These are phyloP conservation scores for Meripilus lineatus DNA, from an alignment of 1,284 basidiomycete species.

Conservation along the genomic window DNA sequence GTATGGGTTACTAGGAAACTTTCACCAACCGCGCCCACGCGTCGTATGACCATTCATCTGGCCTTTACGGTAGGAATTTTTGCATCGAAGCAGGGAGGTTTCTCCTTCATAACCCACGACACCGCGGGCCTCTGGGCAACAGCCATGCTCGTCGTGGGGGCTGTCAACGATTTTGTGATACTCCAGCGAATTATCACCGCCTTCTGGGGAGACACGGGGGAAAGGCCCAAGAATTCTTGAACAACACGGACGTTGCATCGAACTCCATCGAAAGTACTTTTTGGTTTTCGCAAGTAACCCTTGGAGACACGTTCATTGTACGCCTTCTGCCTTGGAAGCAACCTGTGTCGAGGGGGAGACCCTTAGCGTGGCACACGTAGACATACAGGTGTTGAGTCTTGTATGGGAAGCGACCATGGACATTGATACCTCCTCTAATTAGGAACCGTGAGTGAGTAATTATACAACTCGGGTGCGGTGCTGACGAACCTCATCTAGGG, in stretches of 20 bases:
- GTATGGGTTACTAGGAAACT: background rate
- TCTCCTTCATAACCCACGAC: background rate
- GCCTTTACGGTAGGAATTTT: background rate
- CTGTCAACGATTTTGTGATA: background rate
- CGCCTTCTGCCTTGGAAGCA: too few relatives aligned
- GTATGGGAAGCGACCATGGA: constrained; percentile 3
- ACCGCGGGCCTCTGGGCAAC: background rate
- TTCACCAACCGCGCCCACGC: background rate
- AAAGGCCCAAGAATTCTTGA: background rate
- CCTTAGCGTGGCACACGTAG: too few relatives aligned
- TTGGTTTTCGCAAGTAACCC: constrained; percentile 2
- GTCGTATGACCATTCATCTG: background rate
- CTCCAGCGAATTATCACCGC: constrained; percentile 1
- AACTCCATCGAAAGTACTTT: constrained; percentile 1
- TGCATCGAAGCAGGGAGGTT: background rate
- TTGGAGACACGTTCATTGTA: constrained; percentile 4
- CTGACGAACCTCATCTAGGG: background rate
- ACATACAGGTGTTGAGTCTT: constrained; percentile 5
- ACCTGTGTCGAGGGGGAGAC: too few relatives aligned
- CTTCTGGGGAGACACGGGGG: constrained; percentile 1
- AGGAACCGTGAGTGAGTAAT: constrained; percentile 1
- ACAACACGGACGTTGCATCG: constrained; percentile 1
- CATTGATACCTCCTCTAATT: constrained; percentile 1
- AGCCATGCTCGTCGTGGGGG: constrained; percentile 1
- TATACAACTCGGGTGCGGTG: background rate